Evolutionary conservation across 116 monocot genomes (phyloP).

Genomic region (Papilionanthe hybrid): DNA sequence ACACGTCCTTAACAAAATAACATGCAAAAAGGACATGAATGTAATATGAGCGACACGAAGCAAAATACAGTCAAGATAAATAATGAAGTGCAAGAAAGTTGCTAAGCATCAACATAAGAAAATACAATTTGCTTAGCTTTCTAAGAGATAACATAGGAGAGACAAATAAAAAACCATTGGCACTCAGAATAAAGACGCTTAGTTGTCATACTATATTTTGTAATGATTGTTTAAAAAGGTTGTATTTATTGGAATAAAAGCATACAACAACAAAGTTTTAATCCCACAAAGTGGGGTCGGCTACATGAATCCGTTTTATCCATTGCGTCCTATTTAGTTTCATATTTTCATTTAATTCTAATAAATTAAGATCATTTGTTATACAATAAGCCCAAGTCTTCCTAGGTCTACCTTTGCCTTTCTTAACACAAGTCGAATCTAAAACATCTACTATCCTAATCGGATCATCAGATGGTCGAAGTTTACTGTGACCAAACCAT

Average conservation of each 20-base stretch:
- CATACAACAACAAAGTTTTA: too few species aligned
- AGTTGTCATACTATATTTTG: not conserved
- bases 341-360: too few species aligned
- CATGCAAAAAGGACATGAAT: not conserved
- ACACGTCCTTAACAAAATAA: not conserved
- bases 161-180: not conserved
- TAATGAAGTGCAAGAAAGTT: not conserved
- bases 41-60: not conserved
- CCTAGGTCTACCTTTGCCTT: too few species aligned
- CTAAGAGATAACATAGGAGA: not conserved
- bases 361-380: too few species aligned
- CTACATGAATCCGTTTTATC: too few species aligned
- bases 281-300: too few species aligned
- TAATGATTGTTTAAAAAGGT: not conserved
- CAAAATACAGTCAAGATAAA: not conserved
- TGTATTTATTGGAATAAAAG: not conserved
- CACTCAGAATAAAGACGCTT: not conserved
- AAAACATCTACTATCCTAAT: too few species aligned
- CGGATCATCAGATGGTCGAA: too few species aligned
- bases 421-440: too few species aligned
- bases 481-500: too few species aligned
- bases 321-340: too few species aligned
- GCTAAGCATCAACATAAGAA: not conserved
- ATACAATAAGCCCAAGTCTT: too few species aligned
- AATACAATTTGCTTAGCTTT: not conserved